Evolutionary conservation across 306 rosid genomes (phyloP).

Genomic region (Pyrus bretschneideri): DNA sequence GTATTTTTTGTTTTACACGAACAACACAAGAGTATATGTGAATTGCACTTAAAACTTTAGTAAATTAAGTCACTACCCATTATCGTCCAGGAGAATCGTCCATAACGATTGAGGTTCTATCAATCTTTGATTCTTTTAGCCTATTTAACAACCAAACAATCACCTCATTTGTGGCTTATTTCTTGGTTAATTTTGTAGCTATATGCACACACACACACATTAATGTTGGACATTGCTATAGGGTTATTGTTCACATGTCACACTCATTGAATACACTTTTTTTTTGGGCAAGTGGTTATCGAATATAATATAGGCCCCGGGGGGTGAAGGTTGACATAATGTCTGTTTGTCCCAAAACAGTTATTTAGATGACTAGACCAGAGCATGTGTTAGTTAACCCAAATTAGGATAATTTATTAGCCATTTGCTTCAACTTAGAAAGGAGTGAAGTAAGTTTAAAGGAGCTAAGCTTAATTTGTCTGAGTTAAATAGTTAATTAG

Average conservation of each 20-base stretch:
- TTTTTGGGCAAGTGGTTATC: not conserved
- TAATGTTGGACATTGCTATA: not conserved
- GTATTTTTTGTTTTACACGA: too few species aligned
- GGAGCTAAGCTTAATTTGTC: too few species aligned
- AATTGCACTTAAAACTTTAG: too few species aligned
- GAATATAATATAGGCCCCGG: not conserved
- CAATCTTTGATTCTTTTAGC: too few species aligned
- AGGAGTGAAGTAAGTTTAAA: too few species aligned
- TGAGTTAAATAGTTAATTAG: too few species aligned
- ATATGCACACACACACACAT: not conserved
- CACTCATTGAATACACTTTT: not conserved
- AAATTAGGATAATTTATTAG: constrained; percentile 10
- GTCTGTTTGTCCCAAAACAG: not conserved
- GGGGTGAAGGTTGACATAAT: constrained; percentile 3
- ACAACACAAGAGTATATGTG: too few species aligned
- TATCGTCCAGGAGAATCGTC: too few species aligned
- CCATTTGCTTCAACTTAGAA: not conserved
- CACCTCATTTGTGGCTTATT: not conserved
- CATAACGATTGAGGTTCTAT: too few species aligned
- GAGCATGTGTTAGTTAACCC: constrained; percentile 14
- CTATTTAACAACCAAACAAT: too few species aligned
- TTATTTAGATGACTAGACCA: not conserved
- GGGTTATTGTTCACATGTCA: not conserved
- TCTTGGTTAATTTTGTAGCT: not conserved
- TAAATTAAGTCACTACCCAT: too few species aligned